Conservation (phyloP, 75 land plant species). For the Ceratopteris richardii region DNA sequence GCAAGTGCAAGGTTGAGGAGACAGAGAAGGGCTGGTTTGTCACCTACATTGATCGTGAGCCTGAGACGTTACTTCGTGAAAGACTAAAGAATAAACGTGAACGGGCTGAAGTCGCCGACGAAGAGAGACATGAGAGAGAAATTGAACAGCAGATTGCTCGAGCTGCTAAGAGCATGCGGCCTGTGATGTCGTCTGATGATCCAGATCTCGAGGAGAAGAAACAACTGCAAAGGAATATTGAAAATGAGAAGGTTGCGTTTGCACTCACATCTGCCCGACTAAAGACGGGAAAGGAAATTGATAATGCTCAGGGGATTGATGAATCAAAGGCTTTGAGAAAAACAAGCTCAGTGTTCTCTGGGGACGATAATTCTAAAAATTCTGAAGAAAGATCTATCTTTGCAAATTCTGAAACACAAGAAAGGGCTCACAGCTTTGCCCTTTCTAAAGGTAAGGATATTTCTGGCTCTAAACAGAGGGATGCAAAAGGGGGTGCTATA, state of each 20-base stretch:
- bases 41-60: constrained; percentile 80
- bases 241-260: constrained; percentile 56
- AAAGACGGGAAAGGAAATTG: no score
- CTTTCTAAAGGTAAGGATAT: neutral
- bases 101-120: constrained; percentile 61
- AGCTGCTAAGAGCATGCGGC: constrained; percentile 32
- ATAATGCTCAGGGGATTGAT: no score
- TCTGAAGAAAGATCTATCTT: neutral
- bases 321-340: no score
- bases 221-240: constrained; percentile 1
- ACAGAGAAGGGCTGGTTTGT: constrained; percentile 98
- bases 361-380: constrained; percentile 8
- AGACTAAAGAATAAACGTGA: constrained; percentile 61
- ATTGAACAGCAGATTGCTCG: constrained; percentile 70
- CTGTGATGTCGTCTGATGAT: constrained; percentile 1
- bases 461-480: neutral
- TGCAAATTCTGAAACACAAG: no score
- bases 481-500: constrained; percentile 5
- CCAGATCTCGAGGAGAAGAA: constrained; percentile 20
- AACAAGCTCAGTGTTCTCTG: neutral
- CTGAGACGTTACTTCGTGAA: constrained; percentile 85
- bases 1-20: constrained; percentile 95
- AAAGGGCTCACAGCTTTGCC: constrained; percentile 10
- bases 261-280: constrained; percentile 20
- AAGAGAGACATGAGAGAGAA: constrained; percentile 72